phyloP scores from a whole-genome alignment of 352 stramenopile species.

The Globisporangium spiculum region DNA sequence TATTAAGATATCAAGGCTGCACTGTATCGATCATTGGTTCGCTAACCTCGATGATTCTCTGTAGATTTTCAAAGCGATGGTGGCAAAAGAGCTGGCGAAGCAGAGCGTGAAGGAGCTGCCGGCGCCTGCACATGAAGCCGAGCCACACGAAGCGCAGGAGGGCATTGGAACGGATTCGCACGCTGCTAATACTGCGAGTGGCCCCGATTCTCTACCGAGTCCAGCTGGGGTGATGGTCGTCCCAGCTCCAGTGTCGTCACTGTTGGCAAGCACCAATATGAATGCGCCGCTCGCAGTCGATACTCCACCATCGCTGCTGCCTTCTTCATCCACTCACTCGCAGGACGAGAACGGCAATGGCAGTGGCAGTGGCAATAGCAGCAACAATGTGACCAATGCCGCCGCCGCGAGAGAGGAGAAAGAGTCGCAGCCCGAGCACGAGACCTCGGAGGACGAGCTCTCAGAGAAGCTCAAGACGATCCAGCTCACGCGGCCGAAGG shows the following conservation, averaged over 20 bases:
- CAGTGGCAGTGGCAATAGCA: not conserved
- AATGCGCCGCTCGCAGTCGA: not conserved
- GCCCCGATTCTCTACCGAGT: slow-evolving; percentile 4
- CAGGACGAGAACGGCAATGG: not conserved
- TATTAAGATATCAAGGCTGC: not conserved
- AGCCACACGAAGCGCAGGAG: slow-evolving; percentile 6
- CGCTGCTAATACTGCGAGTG: not conserved
- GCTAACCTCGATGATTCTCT: too few species aligned
- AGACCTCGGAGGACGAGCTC: slow-evolving; percentile 55
- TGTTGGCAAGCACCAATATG: not conserved
- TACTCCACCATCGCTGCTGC: not conserved
- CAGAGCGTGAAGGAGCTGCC: slow-evolving; percentile 30
- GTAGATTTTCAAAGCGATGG: slow-evolving; percentile 59
- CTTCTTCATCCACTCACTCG: not conserved
- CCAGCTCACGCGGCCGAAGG: slow-evolving; percentile 54
- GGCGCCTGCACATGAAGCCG: slow-evolving; percentile 10
- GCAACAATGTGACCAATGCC: not conserved
- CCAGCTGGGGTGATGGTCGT: slow-evolving; percentile 9
- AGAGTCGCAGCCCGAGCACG: slow-evolving; percentile 13
- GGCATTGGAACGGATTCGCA: slow-evolving; percentile 7
- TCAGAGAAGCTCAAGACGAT: slow-evolving; percentile 66
- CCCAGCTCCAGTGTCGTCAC: slow-evolving; percentile 1
- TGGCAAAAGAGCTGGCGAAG: slow-evolving; percentile 44
- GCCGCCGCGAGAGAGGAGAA: slow-evolving; percentile 8
- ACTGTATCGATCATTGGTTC: too few species aligned